These are phyloP conservation scores for Salix arbutifolia DNA, from an alignment of 345 rosid genomes.

Conservation along the genomic window DNA sequence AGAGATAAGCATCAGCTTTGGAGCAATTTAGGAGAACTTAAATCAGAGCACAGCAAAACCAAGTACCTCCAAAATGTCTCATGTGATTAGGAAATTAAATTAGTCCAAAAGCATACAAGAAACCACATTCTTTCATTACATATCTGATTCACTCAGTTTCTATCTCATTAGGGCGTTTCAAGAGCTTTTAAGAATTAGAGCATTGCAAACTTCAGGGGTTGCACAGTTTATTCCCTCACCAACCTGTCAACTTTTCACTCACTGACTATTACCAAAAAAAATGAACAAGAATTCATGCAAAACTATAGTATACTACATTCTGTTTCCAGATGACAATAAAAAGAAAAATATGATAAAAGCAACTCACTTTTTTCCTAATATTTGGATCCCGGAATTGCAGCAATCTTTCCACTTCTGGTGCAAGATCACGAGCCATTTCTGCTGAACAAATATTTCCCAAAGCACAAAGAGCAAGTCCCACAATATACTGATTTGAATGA, in stretches of 20 bases:
- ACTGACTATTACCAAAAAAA: neutral
- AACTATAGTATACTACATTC: neutral
- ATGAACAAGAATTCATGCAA: neutral
- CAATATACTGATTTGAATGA: conserved; percentile 91
- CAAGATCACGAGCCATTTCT: conserved; percentile 99
- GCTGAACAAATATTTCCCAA: conserved; percentile 97
- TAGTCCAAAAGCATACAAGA: neutral
- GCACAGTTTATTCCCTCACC: neutral
- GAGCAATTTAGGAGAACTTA: neutral
- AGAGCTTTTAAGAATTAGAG: neutral
- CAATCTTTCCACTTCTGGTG: conserved; percentile 95
- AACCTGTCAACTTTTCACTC: neutral
- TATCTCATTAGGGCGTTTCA: neutral
- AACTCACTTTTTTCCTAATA: conserved; percentile 82
- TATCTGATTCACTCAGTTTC: neutral
- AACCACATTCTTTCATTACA: neutral
- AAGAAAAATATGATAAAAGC: conserved; percentile 5
- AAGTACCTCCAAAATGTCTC: neutral
- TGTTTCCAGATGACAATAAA: neutral
- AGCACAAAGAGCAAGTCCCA: conserved; percentile 99
- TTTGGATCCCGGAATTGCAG: conserved; percentile 98
- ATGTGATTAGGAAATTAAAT: neutral
- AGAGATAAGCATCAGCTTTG: conserved; percentile 2
- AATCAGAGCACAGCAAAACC: neutral
- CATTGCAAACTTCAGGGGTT: neutral